These are phyloP conservation scores for Brettanomyces naardenensis DNA, from an alignment of 805 yeast species.

Conservation along the genomic window DNA sequence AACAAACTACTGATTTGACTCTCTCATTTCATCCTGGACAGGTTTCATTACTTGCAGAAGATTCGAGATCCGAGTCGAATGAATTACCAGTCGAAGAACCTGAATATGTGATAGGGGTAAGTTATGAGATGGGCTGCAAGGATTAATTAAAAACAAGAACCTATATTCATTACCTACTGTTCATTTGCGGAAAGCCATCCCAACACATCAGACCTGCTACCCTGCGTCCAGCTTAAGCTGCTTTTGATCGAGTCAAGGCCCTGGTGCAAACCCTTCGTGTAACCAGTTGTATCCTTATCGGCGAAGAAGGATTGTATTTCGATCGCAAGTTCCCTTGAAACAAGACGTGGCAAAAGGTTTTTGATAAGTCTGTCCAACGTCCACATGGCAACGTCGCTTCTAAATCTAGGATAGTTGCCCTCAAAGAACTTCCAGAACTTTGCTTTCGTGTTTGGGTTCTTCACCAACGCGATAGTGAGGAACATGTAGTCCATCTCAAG, in stretches of 20 bases:
- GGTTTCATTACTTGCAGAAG: no score
- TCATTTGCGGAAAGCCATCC: constrained; percentile 31
- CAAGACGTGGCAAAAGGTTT: constrained; percentile 27
- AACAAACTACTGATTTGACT: no score
- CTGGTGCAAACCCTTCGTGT: constrained; percentile 50
- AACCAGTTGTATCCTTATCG: constrained; percentile 41
- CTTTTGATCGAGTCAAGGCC: constrained; percentile 47
- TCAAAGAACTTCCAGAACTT: constrained; percentile 43
- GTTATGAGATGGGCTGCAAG: no score
- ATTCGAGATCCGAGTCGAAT: no score
- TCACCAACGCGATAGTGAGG: constrained; percentile 38
- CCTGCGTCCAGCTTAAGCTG: constrained; percentile 41
- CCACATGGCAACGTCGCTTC: constrained; percentile 31
- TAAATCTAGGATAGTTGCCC: constrained; percentile 37
- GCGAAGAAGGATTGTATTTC: constrained; percentile 38
- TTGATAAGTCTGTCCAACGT: constrained; percentile 28
- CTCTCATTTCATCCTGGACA: no score
- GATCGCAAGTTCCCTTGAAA: constrained; percentile 26
- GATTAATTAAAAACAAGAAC: no score
- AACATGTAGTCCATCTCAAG: constrained; percentile 55
- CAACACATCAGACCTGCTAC: constrained; percentile 35
- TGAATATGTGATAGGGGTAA: no score
- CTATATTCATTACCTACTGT: constrained; percentile 5
- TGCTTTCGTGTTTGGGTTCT: constrained; percentile 35
- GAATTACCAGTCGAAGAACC: no score